Evolutionary conservation across 768 basidiomycete genomes (phyloP), one percentile per base, ranked within the genome.

Genomic region (Candolleomyces efflorescens): DNA sequence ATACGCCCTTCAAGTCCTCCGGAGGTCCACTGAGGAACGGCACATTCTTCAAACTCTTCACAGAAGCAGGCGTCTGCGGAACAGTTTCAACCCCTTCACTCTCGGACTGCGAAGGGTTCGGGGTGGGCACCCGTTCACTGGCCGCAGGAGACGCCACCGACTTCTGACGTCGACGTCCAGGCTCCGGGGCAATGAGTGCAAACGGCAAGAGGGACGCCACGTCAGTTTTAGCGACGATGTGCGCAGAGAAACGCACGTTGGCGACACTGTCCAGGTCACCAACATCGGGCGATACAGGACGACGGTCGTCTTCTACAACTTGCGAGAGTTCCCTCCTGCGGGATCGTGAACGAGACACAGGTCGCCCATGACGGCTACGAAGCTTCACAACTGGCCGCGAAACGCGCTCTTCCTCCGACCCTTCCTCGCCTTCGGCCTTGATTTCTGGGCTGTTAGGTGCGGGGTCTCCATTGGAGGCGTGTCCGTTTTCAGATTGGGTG

Each of bases 321-420:
- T 81, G 72, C 27, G 82, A 81, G 13, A 89, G 75, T 60, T 89
- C 87, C 44, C 86, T 32, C 32, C 5, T 80, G 47, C 89, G 85
- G 50, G 90, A 86, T 47, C 88, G 84, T 37, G 90, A 91, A 23
- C 85, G 84, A 23, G 89, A 89, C 15, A 77, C 71, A 13, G 68
- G 62, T 24, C 77, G 75, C 13, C 68, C 68, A 58, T 77, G 77
- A 32, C 85, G 82, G 46, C 80, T 68, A 22, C 84, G 84, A 52
- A 90, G 77, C 69, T 87, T 91, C 72, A 93, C 89, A 38, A 92
- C 85, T 0, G 86, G 79, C n/a, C 91, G 84, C 10, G 89, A 80
- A 36, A 72, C 68, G 36, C 89, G 80, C 43, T 83, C 84, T 54
- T 75, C 76, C 0, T 71, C 75, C n/a, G 73, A 78, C 18, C 77